Evolutionary conservation across 1,284 basidiomycete genomes (phyloP), one percentile per base, ranked within the genome.

Genomic region (Mycosarcoma maydis): DNA sequence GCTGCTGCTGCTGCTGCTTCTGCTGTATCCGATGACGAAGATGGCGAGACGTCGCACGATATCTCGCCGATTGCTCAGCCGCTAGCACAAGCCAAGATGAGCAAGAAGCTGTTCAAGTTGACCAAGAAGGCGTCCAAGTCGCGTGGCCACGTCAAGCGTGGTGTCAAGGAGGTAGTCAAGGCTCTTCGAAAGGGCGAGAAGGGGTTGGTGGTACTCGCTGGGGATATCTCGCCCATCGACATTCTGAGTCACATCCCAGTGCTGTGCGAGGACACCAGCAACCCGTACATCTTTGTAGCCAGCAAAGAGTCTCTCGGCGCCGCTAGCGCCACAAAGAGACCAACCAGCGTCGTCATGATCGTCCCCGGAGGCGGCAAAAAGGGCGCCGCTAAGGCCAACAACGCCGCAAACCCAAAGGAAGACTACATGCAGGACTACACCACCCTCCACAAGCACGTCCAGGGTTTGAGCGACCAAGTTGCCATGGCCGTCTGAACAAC

Each of bases 151-250:
- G 79, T 81, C 41, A 80, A 80, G 54, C 74, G 80, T n/a, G 80
- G 80, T 16, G 80, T 81, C 27, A 80, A 80, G 59, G 80, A 81
- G 54, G 80, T 81, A 6, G 80, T 80, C 61, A 81, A 81, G 51
- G 72, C 74, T 5, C 61, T 81, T 5, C 69, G 77, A 27, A 81
- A 81, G 62, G 74, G 73, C 16, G 80, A 80, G 30, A 81, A 81
- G 59, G 80, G 78, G 9, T 85, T 99, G 22, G 88, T 98, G 39
- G 85, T 99, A 53, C 88, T 99, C 54, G 96, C 96, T 5, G 94
- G 91, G 37, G 96, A 98, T 83, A 98, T 98, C 81, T 94, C 91
- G 43, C 96, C 96, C 22, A 90, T 98, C 77, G 96, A 99, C 83
- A 97, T 99, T 74, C 91, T 98, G 75, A 94, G 93, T 20, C 96